phyloP scores from a whole-genome alignment of 2,329 filamentous ascomycete genomes.

The Capronia epimyces region DNA sequence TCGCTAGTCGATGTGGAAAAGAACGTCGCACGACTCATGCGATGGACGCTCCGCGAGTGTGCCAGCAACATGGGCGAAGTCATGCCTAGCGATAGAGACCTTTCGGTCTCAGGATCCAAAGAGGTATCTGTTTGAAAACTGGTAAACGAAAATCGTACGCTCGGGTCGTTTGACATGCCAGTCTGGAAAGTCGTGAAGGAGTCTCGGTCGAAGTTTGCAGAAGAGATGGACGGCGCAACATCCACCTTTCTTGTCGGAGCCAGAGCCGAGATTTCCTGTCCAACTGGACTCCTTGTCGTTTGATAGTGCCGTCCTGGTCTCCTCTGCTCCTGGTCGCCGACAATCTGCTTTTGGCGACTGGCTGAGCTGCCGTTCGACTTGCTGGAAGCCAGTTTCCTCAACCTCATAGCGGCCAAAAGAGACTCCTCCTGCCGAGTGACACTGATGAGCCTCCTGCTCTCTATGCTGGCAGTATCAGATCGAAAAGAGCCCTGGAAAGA shows the following conservation, averaged over 20 bases:
- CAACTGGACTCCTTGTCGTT: not conserved
- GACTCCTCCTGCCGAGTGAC: conserved; percentile 51
- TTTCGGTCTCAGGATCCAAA: conserved; percentile 13
- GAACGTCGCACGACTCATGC: conserved; percentile 20
- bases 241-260: conserved; percentile 3
- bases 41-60: conserved; percentile 1
- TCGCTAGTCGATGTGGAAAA: conserved; percentile 21
- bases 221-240: not conserved
- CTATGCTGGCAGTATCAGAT: conserved; percentile 26
- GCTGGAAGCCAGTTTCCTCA: conserved; percentile 43
- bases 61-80: conserved; percentile 9
- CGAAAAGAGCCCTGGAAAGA: conserved; percentile 19
- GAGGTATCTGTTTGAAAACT: conserved; percentile 22
- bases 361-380: conserved; percentile 33
- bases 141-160: conserved; percentile 23
- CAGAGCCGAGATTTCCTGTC: conserved; percentile 1
- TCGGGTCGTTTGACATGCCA: conserved; percentile 17
- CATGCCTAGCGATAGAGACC: conserved; percentile 5
- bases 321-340: conserved; percentile 4
- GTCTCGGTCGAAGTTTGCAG: conserved; percentile 15
- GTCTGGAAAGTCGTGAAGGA: conserved; percentile 27
- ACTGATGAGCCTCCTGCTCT: conserved; percentile 45
- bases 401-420: conserved; percentile 47
- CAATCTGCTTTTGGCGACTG: conserved; percentile 29
- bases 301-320: not conserved